A percentile compares a stretch with the other conserved stretches of the same genome.
These are phyloP conservation scores for Lactifluus piperatus DNA, from an alignment of 768 basidiomycete genomes.

Conservation along the genomic window DNA sequence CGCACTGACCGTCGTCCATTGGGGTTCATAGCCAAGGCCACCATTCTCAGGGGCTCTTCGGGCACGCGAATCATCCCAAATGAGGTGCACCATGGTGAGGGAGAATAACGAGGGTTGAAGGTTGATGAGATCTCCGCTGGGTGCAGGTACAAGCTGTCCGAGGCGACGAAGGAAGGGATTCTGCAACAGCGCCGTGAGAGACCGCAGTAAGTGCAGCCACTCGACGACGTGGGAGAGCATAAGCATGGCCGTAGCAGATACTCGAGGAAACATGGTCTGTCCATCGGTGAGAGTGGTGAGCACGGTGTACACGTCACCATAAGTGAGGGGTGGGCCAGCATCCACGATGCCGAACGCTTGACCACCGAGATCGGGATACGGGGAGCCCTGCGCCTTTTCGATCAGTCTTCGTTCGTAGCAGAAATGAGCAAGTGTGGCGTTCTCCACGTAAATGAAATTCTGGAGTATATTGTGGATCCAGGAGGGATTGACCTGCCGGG, in stretches of 20 bases:
- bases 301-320: slow-evolving; percentile 50
- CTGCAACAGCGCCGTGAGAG: slow-evolving; percentile 18
- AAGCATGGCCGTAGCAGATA: slow-evolving; percentile 60
- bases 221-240: slow-evolving; percentile 53
- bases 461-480: slow-evolving; percentile 53
- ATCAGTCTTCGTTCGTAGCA: slow-evolving; percentile 65
- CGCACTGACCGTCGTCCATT: slow-evolving; percentile 28
- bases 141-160: slow-evolving; percentile 23
- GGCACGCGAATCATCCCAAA: slow-evolving; percentile 35
- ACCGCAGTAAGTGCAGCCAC: slow-evolving; percentile 33
- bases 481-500: slow-evolving; percentile 48
- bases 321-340: slow-evolving; percentile 53
- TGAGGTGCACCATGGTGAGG: slow-evolving; percentile 29
- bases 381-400: slow-evolving; percentile 35
- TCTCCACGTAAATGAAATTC: slow-evolving; percentile 69
- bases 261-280: slow-evolving; percentile 42
- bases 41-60: slow-evolving; percentile 28
- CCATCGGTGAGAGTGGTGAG: slow-evolving; percentile 50
- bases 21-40: slow-evolving; percentile 31
- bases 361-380: slow-evolving; percentile 61
- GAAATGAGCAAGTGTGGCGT: slow-evolving; percentile 62
- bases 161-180: slow-evolving; percentile 28
- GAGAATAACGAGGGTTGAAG: slow-evolving; percentile 34
- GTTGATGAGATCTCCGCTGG: slow-evolving; percentile 28
- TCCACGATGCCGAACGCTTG: slow-evolving; percentile 61